Evolutionary conservation across 495 filamentous ascomycete genomes (phyloP).

Genomic region (Aspergillus bertholletiae): DNA sequence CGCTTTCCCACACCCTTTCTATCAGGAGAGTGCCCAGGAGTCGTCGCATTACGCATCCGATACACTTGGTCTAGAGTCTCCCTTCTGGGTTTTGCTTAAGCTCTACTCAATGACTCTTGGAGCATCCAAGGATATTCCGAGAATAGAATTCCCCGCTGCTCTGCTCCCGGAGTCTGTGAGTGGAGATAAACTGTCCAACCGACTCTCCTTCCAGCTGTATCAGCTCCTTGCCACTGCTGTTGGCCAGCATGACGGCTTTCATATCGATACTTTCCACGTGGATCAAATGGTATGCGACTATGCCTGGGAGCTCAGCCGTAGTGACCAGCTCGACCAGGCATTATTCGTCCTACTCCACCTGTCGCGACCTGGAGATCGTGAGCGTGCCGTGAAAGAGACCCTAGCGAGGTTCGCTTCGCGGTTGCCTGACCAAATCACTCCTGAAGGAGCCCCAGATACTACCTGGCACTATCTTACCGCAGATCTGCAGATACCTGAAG

Average conservation of each 20-base stretch:
- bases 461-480: slow-evolving; percentile 55
- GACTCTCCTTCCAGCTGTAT: slow-evolving; percentile 80
- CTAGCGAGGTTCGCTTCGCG: slow-evolving; percentile 53
- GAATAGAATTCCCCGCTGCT: slow-evolving; percentile 32
- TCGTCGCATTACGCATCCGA: slow-evolving; percentile 45
- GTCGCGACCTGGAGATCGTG: slow-evolving; percentile 56
- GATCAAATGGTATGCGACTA: slow-evolving; percentile 68
- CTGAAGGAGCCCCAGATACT: slow-evolving; percentile 40
- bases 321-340: slow-evolving; percentile 63
- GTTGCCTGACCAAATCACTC: slow-evolving; percentile 54
- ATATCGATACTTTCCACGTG: slow-evolving; percentile 40
- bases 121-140: slow-evolving; percentile 11
- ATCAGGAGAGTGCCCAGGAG: slow-evolving; percentile 51
- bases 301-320: slow-evolving; percentile 66
- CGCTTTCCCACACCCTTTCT: slow-evolving; percentile 57
- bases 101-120: slow-evolving; percentile 59
- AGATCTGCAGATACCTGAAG: slow-evolving; percentile 62
- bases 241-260: slow-evolving; percentile 39
- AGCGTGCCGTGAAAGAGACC: slow-evolving; percentile 63
- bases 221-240: slow-evolving; percentile 52
- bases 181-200: slow-evolving; percentile 64
- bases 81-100: slow-evolving; percentile 82
- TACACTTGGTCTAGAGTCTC: slow-evolving; percentile 57
- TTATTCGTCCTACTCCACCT: slow-evolving; percentile 78
- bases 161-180: slow-evolving; percentile 50